These are phyloP conservation scores for Cordyceps cateniannulata DNA, from an alignment of 2,329 filamentous ascomycete species.

Conservation along the genomic window DNA sequence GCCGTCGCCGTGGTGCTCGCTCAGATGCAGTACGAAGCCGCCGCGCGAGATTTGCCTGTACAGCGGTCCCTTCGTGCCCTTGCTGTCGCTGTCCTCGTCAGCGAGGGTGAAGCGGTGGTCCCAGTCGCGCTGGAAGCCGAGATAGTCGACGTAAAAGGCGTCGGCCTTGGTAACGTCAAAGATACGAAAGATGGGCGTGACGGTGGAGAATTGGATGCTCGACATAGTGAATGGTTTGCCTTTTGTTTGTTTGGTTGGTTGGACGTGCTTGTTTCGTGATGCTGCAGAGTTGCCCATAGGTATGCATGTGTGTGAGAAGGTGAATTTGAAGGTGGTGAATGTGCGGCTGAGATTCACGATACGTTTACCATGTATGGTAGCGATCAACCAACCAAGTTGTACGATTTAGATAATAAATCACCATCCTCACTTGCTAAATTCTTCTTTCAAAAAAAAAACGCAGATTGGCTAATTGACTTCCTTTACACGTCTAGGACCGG, in stretches of 20 bases:
- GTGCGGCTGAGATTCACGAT: background rate
- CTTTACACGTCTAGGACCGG: background rate
- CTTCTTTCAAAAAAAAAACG: too few species aligned
- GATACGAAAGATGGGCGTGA: conserved; percentile 17
- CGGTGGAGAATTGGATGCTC: conserved; percentile 10
- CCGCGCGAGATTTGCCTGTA: conserved; percentile 17
- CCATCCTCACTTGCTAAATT: too few species aligned
- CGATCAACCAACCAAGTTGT: too few species aligned
- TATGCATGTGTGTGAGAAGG: too few species aligned
- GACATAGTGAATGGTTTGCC: background rate
- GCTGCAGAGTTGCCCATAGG: too few species aligned
- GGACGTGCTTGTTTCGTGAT: background rate
- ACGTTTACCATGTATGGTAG: too few species aligned
- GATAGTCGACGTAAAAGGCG: conserved; percentile 17
- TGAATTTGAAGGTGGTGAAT: background rate
- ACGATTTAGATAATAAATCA: too few species aligned
- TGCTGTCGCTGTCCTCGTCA: background rate
- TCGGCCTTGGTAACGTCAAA: conserved; percentile 18
- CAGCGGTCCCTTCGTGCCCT: conserved; percentile 15
- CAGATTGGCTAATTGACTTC: too few species aligned
- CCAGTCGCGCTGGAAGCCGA: conserved; percentile 18
- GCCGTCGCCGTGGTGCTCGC: conserved; percentile 18
- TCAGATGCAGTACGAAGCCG: conserved; percentile 15
- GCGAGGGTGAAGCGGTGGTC: conserved; percentile 15
- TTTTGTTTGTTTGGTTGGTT: too few species aligned